Evolutionary conservation across 192 early-diverging fungal genomes (phyloP), one percentile per base, ranked within the genome.

Genomic region (Rhizoclosmatium globosum): DNA sequence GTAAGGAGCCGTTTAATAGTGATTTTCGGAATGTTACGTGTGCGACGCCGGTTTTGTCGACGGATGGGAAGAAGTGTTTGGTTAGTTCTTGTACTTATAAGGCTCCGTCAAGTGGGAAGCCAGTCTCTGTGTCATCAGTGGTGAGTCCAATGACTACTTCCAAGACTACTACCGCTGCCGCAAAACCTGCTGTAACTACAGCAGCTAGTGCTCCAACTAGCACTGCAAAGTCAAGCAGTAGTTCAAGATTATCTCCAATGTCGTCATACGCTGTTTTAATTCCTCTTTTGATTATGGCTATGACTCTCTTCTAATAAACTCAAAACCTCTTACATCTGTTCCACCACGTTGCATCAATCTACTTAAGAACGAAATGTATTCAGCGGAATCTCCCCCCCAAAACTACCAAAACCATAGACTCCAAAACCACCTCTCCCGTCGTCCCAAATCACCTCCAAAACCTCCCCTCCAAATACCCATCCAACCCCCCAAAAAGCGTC

Each of bases 401-500:
- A 31, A 31, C 31, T 31, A 31, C 31, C 31, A 31, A n/a, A n/a
- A 31, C 31, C 31, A 31, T 0, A 31, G 0, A 31, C 31, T 31
- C 31, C 31, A 31, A 31, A 31, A 31, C 31, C 31, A 31, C 31
- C 31, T 31, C 31, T 31, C 31, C 31, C 31, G 31, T n/a, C n/a
- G n/a, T n/a, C 31, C 31, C 31, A 31, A 31, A 31, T 31, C 31
- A 31, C 17, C 17, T 7, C 0, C 23, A 23, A 62, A 62, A 23
- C 60, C 21, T 7, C 9, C 60, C 60, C 9, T 21, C 6, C 60
- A 62, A 23, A 39, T 62, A 62, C 9, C 15, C 15, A 71, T 71
- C 72, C 4, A 74, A n/a, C 56, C 6, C 61, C 38, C 2, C 59
- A 62, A 74, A 74, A 1, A 74, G 59, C 46, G 38, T 74, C 57